phyloP scores from a whole-genome alignment of 2,329 filamentous ascomycete species.

The Escovopsis weberi region DNA sequence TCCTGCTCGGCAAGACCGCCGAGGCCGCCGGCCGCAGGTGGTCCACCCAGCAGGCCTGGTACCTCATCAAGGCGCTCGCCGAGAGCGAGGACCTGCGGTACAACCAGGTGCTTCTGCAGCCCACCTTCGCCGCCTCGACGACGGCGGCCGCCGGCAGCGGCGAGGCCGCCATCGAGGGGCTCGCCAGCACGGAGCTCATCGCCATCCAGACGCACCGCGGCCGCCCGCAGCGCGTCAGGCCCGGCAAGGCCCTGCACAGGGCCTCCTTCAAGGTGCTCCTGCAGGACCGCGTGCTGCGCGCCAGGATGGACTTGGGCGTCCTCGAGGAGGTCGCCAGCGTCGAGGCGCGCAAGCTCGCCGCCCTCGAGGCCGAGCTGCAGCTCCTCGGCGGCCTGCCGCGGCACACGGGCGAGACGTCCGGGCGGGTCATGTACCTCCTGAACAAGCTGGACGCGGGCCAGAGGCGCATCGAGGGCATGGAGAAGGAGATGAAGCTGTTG shows the following conservation, averaged over 20 bases:
- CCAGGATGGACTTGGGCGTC: constrained; percentile 58
- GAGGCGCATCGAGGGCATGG: constrained; percentile 56
- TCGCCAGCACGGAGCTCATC: constrained; percentile 79
- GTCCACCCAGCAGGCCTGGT: constrained; percentile 81
- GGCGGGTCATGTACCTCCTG: constrained; percentile 58
- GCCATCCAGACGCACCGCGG: constrained; percentile 58
- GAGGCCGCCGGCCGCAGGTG: constrained; percentile 42
- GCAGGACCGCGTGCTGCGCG: constrained; percentile 56
- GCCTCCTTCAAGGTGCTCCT: constrained; percentile 65
- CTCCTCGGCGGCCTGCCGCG: constrained; percentile 56
- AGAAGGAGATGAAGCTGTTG: constrained; percentile 53
- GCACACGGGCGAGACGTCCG: constrained; percentile 52
- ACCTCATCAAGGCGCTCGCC: constrained; percentile 66
- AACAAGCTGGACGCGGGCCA: constrained; percentile 62
- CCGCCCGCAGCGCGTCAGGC: constrained; percentile 60
- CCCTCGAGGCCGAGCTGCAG: constrained; percentile 63
- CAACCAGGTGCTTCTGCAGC: constrained; percentile 68
- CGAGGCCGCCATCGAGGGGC: constrained; percentile 61
- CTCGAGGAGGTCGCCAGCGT: constrained; percentile 53
- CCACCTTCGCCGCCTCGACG: constrained; percentile 52
- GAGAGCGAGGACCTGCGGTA: constrained; percentile 57
- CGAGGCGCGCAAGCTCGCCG: constrained; percentile 61
- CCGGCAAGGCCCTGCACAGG: constrained; percentile 75
- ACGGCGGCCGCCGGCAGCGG: constrained; percentile 39
- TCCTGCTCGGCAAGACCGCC: constrained; percentile 50